phyloP scores from a whole-genome alignment of 2,329 filamentous ascomycete genomes.

The Penicillium rolfsii region DNA sequence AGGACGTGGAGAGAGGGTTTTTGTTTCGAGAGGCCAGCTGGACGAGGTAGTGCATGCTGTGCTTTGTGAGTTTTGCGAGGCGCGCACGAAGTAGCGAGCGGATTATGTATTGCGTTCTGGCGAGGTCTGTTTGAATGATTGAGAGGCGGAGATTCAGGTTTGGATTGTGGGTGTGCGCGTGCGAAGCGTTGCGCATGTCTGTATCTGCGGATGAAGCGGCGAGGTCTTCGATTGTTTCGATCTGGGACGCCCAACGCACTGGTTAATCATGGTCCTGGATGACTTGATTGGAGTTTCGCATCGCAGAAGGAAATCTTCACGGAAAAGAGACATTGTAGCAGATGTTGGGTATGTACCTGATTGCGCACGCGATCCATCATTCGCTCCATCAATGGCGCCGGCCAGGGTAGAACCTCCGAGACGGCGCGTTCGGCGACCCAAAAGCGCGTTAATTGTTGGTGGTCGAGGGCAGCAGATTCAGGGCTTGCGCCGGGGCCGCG shows the following conservation, averaged over 20 bases:
- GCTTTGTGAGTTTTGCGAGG: conserved; percentile 70
- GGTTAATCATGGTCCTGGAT: not conserved
- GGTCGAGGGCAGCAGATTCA: conserved; percentile 60
- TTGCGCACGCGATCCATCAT: conserved; percentile 71
- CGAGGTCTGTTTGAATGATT: conserved; percentile 93
- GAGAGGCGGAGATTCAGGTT: conserved; percentile 92
- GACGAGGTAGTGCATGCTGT: conserved; percentile 55
- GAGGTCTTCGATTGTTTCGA: conserved; percentile 69
- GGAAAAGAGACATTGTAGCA: too few species aligned
- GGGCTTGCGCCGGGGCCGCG: conserved; percentile 52
- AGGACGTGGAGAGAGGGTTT: conserved; percentile 21
- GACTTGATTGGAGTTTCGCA: not conserved
- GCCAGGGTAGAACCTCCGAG: conserved; percentile 83
- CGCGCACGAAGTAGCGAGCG: conserved; percentile 79
- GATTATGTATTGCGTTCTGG: conserved; percentile 89
- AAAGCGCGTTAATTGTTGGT: conserved; percentile 84
- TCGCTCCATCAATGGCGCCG: conserved; percentile 76
- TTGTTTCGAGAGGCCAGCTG: conserved; percentile 27
- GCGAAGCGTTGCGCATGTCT: conserved; percentile 42
- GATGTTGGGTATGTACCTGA: conserved; percentile 50
- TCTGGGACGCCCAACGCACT: conserved; percentile 40
- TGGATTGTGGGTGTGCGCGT: conserved; percentile 76
- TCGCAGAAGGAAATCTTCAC: too few species aligned
- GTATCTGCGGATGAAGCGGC: conserved; percentile 50
- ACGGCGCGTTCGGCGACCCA: conserved; percentile 92